These are phyloP conservation scores for Cytidiella melzeri DNA, from an alignment of 768 basidiomycete species.

Conservation along the genomic window DNA sequence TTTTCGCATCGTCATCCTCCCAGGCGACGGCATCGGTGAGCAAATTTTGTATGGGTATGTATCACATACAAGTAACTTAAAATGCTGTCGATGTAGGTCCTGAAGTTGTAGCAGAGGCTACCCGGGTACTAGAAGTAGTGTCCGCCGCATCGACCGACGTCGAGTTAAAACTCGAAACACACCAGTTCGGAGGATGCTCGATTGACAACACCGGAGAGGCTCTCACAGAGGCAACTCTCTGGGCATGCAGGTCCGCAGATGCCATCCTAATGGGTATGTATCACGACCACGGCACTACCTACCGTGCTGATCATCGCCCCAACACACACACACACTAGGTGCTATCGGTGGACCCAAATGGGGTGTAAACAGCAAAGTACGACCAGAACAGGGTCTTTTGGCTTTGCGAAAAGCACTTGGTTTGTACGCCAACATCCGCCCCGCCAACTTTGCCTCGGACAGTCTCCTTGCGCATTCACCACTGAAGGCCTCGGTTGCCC, in stretches of 20 bases:
- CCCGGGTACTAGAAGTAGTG: slow-evolving; percentile 72
- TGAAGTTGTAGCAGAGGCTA: slow-evolving; percentile 82
- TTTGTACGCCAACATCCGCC: slow-evolving; percentile 96
- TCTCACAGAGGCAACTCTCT: slow-evolving; percentile 75
- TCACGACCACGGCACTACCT: too few relatives aligned
- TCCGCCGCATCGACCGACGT: slow-evolving; percentile 56
- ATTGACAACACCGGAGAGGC: slow-evolving; percentile 88
- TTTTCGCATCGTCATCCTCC: slow-evolving; percentile 82
- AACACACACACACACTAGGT: too few relatives aligned
- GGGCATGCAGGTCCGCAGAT: slow-evolving; percentile 89
- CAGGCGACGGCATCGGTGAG: slow-evolving; percentile 96
- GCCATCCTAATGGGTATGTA: slow-evolving; percentile 94
- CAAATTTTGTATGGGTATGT: neutral
- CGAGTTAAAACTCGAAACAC: slow-evolving; percentile 65
- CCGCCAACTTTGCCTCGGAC: slow-evolving; percentile 91
- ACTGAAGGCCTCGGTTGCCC: slow-evolving; percentile 77
- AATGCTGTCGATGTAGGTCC: slow-evolving; percentile 61
- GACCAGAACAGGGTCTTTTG: slow-evolving; percentile 91
- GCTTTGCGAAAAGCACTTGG: slow-evolving; percentile 85
- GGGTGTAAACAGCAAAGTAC: slow-evolving; percentile 83
- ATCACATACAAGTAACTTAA: neutral
- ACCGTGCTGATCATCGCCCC: neutral
- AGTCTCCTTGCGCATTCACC: slow-evolving; percentile 84
- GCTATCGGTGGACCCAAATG: slow-evolving; percentile 99
- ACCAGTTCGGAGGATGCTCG: slow-evolving; percentile 88